phyloP scores from a whole-genome alignment of 176 grass and related monocot species.

The Eleusine indica region DNA sequence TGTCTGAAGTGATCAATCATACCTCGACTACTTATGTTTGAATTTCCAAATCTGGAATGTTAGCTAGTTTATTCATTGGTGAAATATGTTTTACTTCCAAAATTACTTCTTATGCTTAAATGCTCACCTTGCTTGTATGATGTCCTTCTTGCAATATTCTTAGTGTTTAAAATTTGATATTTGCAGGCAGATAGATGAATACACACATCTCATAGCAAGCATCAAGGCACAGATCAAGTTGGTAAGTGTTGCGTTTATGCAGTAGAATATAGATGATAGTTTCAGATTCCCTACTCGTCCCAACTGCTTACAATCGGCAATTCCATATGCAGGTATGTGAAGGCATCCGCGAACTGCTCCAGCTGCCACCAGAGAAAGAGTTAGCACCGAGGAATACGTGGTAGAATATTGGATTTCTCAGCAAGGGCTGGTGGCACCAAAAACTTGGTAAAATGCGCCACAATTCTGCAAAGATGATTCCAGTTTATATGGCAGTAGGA shows the following conservation, averaged over 20 bases:
- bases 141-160: background rate
- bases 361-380: background rate
- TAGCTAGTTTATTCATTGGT: background rate
- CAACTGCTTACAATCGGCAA: background rate
- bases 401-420: background rate
- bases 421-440: background rate
- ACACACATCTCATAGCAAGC: slow-evolving; percentile 76
- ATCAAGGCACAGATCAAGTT: slow-evolving; percentile 94
- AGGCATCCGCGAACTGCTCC: slow-evolving; percentile 78
- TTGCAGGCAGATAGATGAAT: slow-evolving; percentile 93
- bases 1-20: background rate
- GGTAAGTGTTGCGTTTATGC: slow-evolving; percentile 42
- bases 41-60: background rate
- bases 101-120: background rate
- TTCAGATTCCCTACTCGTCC: background rate
- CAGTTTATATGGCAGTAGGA: background rate
- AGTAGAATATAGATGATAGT: background rate
- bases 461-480: background rate
- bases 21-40: background rate
- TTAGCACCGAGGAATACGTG: background rate
- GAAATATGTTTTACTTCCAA: slow-evolving; percentile 16
- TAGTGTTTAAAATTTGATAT: slow-evolving; percentile 23
- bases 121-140: background rate
- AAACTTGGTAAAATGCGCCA: background rate
- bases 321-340: slow-evolving; percentile 60